phyloP scores from a whole-genome alignment of 192 early-diverging fungal genomes.

The Mortierella antarctica region DNA sequence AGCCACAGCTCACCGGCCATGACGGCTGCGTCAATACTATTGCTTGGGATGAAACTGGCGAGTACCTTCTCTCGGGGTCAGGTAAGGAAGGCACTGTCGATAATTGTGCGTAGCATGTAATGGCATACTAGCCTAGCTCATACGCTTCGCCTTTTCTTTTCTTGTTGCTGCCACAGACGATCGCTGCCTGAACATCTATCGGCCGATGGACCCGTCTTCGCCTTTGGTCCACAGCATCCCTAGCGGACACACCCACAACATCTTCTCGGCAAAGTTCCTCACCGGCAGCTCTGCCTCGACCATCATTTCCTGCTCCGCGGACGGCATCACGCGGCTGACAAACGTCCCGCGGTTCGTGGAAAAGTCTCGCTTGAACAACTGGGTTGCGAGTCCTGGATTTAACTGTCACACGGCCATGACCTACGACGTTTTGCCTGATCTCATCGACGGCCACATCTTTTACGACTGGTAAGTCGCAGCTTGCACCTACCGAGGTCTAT shows the following conservation, averaged over 20 bases:
- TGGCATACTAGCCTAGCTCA: neutral
- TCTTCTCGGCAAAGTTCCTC: slow-evolving; percentile 82
- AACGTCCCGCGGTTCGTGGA: slow-evolving; percentile 51
- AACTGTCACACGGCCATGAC: slow-evolving; percentile 54
- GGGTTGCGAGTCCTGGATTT: slow-evolving; percentile 47
- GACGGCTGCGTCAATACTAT: slow-evolving; percentile 68
- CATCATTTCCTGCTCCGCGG: slow-evolving; percentile 72
- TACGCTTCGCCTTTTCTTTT: neutral
- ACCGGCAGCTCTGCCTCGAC: slow-evolving; percentile 64
- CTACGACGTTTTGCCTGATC: slow-evolving; percentile 63
- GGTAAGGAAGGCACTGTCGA: slow-evolving; percentile 33
- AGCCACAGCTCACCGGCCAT: slow-evolving; percentile 55
- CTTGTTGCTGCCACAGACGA: slow-evolving; percentile 46
- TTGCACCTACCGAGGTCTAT: no score
- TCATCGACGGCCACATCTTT: slow-evolving; percentile 55
- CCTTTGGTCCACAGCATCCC: slow-evolving; percentile 52
- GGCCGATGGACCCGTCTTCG: slow-evolving; percentile 48
- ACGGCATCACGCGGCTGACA: slow-evolving; percentile 68
- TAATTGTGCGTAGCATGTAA: neutral
- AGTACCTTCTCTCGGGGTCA: slow-evolving; percentile 57
- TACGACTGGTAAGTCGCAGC: slow-evolving; percentile 45
- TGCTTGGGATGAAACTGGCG: slow-evolving; percentile 56
- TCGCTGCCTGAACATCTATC: slow-evolving; percentile 57
- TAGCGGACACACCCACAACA: slow-evolving; percentile 76
- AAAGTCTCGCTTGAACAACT: slow-evolving; percentile 11